Evolutionary conservation across 305 asterid species (phyloP).

Genomic region (Withania somnifera): DNA sequence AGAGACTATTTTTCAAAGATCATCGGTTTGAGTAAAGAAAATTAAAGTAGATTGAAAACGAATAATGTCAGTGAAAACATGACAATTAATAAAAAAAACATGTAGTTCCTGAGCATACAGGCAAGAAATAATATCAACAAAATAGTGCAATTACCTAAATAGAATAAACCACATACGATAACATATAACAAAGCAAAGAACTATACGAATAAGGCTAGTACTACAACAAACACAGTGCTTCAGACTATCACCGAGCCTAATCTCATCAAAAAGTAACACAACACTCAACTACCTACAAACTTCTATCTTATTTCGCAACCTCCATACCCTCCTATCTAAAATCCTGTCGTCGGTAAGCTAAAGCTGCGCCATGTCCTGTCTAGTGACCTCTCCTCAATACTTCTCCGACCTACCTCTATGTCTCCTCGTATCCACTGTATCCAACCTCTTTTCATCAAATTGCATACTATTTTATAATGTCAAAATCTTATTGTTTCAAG

Average conservation of each 20-base stretch:
- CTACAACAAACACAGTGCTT: no score
- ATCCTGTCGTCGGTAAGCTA: not conserved
- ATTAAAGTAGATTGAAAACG: not conserved
- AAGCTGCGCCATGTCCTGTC: not conserved
- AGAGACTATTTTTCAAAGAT: not conserved
- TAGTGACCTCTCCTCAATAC: not conserved
- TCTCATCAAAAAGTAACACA: no score
- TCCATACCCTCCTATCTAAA: not conserved
- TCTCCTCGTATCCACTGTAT: not conserved
- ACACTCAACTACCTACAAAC: no score
- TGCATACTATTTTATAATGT: not conserved
- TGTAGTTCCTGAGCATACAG: not conserved
- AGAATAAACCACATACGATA: no score
- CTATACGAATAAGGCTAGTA: no score
- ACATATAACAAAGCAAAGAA: no score
- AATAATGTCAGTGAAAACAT: not conserved
- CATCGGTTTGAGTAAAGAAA: no score
- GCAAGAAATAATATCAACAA: no score
- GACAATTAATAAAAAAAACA: not conserved
- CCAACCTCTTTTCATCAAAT: not conserved
- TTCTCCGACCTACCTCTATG: not conserved
- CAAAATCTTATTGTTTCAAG: not conserved
- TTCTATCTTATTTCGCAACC: no score
- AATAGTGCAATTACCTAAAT: no score
- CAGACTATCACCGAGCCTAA: no score